Evolutionary conservation across 2,329 filamentous ascomycete genomes (phyloP).

Genomic region (Alternaria sp.): DNA sequence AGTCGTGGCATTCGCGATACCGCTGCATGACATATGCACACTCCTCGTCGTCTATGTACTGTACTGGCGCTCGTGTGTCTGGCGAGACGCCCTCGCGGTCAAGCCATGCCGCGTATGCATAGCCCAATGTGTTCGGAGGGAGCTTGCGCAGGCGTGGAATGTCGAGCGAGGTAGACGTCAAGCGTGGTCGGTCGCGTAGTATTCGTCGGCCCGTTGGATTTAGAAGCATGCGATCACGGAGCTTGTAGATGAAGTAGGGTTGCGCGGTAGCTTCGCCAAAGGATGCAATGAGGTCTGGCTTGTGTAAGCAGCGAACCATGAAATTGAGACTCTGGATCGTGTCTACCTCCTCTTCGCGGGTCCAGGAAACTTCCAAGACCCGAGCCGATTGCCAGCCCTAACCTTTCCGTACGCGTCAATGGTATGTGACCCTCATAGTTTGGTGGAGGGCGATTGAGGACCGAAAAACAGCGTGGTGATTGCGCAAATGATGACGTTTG

Average conservation of each 20-base stretch:
- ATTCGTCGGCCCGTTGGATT: conserved; percentile 86
- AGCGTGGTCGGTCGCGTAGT: conserved; percentile 84
- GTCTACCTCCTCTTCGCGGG: conserved; percentile 76
- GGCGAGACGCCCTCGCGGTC: conserved; percentile 92
- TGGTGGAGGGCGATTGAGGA: conserved; percentile 81
- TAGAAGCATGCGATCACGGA: conserved; percentile 89
- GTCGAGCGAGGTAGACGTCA: conserved; percentile 75
- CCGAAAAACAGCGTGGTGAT: conserved; percentile 68
- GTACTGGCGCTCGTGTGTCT: conserved; percentile 81
- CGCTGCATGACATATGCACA: conserved; percentile 99
- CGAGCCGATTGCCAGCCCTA: conserved; percentile 69
- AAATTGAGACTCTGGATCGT: background rate
- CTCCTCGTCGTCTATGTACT: conserved; percentile 93
- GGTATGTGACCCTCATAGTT: conserved; percentile 94
- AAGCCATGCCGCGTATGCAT: conserved; percentile 87
- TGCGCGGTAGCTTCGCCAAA: conserved; percentile 94
- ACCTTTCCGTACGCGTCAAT: conserved; percentile 77
- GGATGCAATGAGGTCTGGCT: conserved; percentile 84
- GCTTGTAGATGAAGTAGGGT: conserved; percentile 91
- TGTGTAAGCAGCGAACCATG: background rate
- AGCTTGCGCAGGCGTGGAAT: conserved; percentile 74
- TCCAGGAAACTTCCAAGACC: conserved; percentile 69
- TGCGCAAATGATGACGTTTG: background rate
- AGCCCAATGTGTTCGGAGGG: conserved; percentile 76
- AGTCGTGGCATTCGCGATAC: conserved; percentile 96